Base-by-base conservation (phyloP, 2,329 filamentous ascomycete genomes). In the Phialophora tarda region DNA sequence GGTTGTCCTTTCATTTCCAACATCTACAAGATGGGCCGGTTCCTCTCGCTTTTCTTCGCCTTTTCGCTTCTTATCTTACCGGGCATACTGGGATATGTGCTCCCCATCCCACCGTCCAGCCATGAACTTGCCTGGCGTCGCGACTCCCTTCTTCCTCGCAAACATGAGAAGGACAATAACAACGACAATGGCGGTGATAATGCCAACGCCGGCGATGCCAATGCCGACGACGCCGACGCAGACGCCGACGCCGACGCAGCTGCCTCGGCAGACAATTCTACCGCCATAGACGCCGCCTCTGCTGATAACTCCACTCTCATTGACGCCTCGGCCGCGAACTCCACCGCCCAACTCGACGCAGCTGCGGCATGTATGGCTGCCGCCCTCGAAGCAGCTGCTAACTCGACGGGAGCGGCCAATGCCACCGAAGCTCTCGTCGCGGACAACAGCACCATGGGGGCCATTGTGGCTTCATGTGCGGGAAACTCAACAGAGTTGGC, bases 21-120 rank as follows among this genome's bases (percentile, higher is more conserved):
- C 38, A 8, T n/a, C 38, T 24, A 54, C 21, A 64, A 21, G 41
- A 69, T 69, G 68, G 68, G 62, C 62, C 65, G 68, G 50, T 56
- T 64, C 56, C 51, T 65, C 51, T 58, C 59, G n/a, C 23, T 63
- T 59, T 44, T 64, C 14, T 30, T 65, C 50, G 24, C 50, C 41
- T 23, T 65, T 54, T 58, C 48, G 10, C 48, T 68, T 12, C 28
- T 69, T 32, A 23, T 65, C 24, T 34, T 67, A n/a, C 65, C 68
- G 4, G 53, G 41, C n/a, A 64, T 67, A 30, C 59, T 69, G n/a
- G 62, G 48, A 21, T 61, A 60, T 34, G 38, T 66, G 17, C 21
- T 65, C 8, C 59, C 59, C 17, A 34, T 26, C 6, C 5, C 59
- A 7, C 28, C 59, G 3, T 28, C 59, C 1, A 8, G 28, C 7